phyloP scores from a whole-genome alignment of 768 basidiomycete genomes.

The Leucocoprinus birnbaumii region DNA sequence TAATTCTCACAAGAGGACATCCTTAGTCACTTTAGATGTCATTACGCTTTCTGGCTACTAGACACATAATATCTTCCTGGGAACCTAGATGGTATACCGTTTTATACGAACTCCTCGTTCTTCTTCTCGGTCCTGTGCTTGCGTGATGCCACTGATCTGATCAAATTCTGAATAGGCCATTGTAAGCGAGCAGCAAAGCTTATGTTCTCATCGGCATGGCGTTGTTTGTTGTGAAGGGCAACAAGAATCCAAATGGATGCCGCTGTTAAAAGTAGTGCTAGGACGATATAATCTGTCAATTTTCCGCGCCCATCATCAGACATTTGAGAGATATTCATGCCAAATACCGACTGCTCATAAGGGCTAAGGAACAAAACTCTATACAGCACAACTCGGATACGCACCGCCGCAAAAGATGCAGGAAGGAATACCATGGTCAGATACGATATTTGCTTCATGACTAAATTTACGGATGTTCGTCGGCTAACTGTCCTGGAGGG shows the following conservation, averaged over 20 bases:
- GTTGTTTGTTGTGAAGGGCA: constrained; percentile 6
- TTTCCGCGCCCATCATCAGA: constrained; percentile 23
- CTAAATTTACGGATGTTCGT: constrained; percentile 10
- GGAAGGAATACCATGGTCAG: constrained; percentile 53
- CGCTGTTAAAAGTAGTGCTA: constrained; percentile 1
- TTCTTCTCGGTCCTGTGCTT: neutral
- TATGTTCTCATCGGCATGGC: constrained; percentile 12
- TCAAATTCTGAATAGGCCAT: constrained; percentile 27
- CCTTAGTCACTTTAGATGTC: neutral
- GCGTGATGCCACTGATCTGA: neutral
- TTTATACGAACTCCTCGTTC: neutral
- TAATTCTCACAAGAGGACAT: too few species aligned
- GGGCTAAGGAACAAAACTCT: neutral
- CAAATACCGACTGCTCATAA: constrained; percentile 34
- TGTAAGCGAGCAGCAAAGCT: constrained; percentile 28
- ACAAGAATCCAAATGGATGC: constrained; percentile 9
- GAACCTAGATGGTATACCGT: neutral
- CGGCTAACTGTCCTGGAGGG: too few species aligned
- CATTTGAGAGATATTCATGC: constrained; percentile 43
- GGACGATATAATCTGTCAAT: constrained; percentile 28
- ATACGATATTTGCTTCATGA: constrained; percentile 45
- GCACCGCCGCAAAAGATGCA: constrained; percentile 37
- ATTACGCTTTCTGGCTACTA: too few species aligned
- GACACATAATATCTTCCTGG: too few species aligned
- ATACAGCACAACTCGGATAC: constrained; percentile 5